These are phyloP conservation scores for Tulasnella sp. DNA, from an alignment of 768 basidiomycete genomes.

Conservation along the genomic window DNA sequence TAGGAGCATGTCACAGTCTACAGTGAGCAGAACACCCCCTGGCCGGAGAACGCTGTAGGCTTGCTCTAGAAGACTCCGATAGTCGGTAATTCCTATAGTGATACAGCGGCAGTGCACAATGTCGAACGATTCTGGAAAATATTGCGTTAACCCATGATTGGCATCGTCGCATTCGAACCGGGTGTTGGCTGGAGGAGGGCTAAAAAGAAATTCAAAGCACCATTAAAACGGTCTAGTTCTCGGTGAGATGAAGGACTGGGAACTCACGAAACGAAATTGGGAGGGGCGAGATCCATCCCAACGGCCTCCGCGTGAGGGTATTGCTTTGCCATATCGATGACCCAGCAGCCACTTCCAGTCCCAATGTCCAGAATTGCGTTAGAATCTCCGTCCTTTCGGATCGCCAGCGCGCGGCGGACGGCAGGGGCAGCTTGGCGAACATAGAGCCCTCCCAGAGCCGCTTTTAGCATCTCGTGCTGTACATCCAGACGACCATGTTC, in stretches of 20 bases:
- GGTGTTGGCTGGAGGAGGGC: constrained; percentile 12
- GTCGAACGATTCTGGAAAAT: constrained; percentile 16
- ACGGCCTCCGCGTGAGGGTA: constrained; percentile 11
- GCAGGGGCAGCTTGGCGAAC: neutral
- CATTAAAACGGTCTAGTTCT: neutral
- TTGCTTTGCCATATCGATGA: constrained; percentile 6
- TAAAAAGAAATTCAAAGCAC: neutral
- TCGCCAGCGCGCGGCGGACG: constrained; percentile 2
- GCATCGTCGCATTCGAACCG: constrained; percentile 21
- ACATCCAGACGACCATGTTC: constrained; percentile 18
- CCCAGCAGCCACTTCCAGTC: constrained; percentile 13
- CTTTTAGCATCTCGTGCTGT: constrained; percentile 2
- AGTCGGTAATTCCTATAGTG: constrained; percentile 16
- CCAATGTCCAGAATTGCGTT: constrained; percentile 18
- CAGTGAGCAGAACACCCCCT: constrained; percentile 3
- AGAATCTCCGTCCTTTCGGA: neutral
- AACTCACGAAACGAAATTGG: constrained; percentile 13
- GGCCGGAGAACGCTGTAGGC: constrained; percentile 2
- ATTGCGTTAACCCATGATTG: neutral
- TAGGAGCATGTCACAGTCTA: constrained; percentile 4
- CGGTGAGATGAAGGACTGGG: neutral
- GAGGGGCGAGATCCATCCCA: constrained; percentile 12
- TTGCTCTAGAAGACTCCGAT: neutral
- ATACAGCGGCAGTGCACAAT: constrained; percentile 14
- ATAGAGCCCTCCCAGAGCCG: constrained; percentile 9